Evolutionary conservation across 257 asterid genomes (phyloP).

Genomic region (Penstemon barbatus): DNA sequence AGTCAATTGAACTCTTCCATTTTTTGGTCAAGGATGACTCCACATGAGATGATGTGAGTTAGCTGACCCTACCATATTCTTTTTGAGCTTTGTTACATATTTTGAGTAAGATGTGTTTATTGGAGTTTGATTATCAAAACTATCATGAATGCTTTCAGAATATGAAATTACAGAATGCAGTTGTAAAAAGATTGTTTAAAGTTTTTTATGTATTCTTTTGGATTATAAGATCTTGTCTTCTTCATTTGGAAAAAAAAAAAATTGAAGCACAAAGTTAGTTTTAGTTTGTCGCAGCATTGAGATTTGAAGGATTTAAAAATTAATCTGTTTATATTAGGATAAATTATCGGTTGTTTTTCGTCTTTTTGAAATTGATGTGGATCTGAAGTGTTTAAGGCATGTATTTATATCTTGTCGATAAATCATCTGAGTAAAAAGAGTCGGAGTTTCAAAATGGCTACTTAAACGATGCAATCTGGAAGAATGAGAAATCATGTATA

Average conservation of each 20-base stretch:
- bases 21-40: conserved; percentile 14
- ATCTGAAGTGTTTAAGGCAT: background rate
- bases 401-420: background rate
- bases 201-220: too few relatives aligned
- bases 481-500: conserved; percentile 14
- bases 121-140: too few relatives aligned
- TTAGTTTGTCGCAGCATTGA: background rate
- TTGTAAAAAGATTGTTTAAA: too few relatives aligned
- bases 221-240: too few relatives aligned
- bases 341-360: conserved; percentile 7
- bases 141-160: too few relatives aligned
- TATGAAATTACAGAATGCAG: too few relatives aligned
- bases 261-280: too few relatives aligned
- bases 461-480: background rate
- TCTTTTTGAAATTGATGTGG: background rate
- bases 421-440: background rate
- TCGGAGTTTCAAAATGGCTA: background rate
- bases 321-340: background rate
- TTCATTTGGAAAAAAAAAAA: too few relatives aligned
- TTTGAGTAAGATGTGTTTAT: too few relatives aligned
- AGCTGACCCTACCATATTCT: background rate
- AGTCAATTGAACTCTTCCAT: background rate
- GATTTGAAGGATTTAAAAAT: background rate
- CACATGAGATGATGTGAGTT: background rate
- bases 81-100: too few relatives aligned